A percentile compares a stretch with the other conserved stretches of the same genome.
Conservation (phyloP, 2,329 filamentous ascomycete species). For the Plectosphaerella cucumerina region DNA sequence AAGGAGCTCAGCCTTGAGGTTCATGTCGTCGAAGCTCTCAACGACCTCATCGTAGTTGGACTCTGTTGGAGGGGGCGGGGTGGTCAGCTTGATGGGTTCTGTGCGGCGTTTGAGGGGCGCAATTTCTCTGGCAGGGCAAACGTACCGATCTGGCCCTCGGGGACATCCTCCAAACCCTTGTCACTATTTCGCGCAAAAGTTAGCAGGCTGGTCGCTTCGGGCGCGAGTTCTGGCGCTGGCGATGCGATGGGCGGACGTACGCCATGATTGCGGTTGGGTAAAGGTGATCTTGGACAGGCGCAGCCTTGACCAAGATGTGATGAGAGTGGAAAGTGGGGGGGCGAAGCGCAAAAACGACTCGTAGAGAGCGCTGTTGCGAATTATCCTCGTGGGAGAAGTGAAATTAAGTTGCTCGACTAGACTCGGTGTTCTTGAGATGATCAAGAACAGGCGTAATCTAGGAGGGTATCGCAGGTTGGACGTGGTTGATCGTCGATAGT, state of each 20-base stretch:
- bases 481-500: background rate
- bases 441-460: slow-evolving; percentile 1
- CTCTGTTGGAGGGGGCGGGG: slow-evolving; percentile 49
- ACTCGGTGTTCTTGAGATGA: slow-evolving; percentile 2
- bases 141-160: slow-evolving; percentile 69
- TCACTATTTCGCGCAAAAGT: slow-evolving; percentile 44
- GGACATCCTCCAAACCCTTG: slow-evolving; percentile 97
- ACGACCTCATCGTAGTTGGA: slow-evolving; percentile 99
- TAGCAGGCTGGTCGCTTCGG: background rate
- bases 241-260: background rate
- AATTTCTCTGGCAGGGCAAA: slow-evolving; percentile 7
- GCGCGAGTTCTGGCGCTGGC: too few relatives aligned
- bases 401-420: background rate
- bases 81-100: background rate
- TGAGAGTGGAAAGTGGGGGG: background rate
- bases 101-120: slow-evolving; percentile 3
- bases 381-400: background rate
- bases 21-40: slow-evolving; percentile 99
- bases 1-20: slow-evolving; percentile 93
- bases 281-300: slow-evolving; percentile 20
- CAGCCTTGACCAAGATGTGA: slow-evolving; percentile 1
- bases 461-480: slow-evolving; percentile 1
- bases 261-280: slow-evolving; percentile 85
- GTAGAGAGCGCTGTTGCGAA: background rate
- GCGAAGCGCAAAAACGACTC: slow-evolving; percentile 1